A percentile compares a stretch with the other conserved stretches of the same genome.
phyloP scores from a whole-genome alignment of 441 rosid species.

The Geranium incanum region DNA sequence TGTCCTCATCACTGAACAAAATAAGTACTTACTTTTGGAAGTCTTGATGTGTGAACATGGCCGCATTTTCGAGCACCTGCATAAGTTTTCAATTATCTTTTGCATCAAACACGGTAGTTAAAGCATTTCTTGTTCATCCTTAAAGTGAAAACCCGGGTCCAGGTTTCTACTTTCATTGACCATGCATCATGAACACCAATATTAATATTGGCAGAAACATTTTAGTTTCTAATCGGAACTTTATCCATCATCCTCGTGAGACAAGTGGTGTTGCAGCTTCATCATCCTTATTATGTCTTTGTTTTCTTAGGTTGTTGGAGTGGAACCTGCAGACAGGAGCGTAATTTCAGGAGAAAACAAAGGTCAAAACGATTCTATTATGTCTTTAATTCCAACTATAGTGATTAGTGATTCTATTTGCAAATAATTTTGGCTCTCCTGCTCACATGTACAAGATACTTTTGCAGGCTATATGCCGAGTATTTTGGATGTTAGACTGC shows the following conservation, averaged over 20 bases:
- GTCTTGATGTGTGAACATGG: neutral
- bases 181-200: too few species aligned
- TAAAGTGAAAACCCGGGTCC: too few species aligned
- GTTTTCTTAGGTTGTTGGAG: slow-evolving; percentile 62
- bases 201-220: too few species aligned
- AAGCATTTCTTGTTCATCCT: too few species aligned
- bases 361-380: slow-evolving; percentile 33
- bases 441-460: slow-evolving; percentile 19
- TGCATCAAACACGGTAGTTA: neutral
- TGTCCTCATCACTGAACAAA: neutral
- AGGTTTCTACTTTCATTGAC: too few species aligned
- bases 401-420: slow-evolving; percentile 10
- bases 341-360: slow-evolving; percentile 72
- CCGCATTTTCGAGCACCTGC: neutral
- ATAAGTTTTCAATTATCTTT: neutral
- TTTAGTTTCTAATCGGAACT: neutral
- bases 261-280: too few species aligned
- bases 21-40: neutral
- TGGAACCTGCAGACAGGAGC: slow-evolving; percentile 91
- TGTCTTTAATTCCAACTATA: slow-evolving; percentile 12
- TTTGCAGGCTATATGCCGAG: slow-evolving; percentile 65
- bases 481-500: slow-evolving; percentile 71
- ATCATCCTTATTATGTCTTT: slow-evolving; percentile 10
- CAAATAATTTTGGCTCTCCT: slow-evolving; percentile 12
- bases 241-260: neutral